Base-by-base conservation (phyloP, 768 basidiomycete genomes). In the Auriscalpium microsporum region DNA sequence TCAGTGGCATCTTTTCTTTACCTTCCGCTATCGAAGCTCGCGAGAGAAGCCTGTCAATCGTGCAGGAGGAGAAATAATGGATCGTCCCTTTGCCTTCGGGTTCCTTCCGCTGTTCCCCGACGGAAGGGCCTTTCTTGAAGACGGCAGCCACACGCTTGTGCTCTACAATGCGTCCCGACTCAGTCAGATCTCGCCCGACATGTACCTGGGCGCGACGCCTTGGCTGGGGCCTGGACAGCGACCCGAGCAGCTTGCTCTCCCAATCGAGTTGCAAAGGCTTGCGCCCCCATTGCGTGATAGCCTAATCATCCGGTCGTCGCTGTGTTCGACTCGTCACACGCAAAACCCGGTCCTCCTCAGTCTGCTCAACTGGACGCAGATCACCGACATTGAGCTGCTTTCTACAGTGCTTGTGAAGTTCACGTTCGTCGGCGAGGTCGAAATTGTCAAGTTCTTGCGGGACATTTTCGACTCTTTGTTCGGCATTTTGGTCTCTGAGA, bases 401-500 rank as follows among this genome's bases (percentile, higher is more conserved):
- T 75, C 83, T 4, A 79, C 82, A 0, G 81, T 90, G 11, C 79
- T 98, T 52, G 77, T 79, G 58, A 84, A 90, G 69, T 92, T 97
- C 68, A 86, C 87, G 3, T 97, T 94, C 66, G 93, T 94, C 16
- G 86, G 89, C 9, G 94, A 98, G 69, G 86, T 90, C 16, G 94
- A 98, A 71, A 92, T 94, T 37, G 88, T 94, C 68, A 94, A 94
- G 68, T 94, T 93, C 68, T 76, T 93, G 17, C 82, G 87, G 23
- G 84, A 91, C 64, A 90, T 94, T 59, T 93, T 98, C 65, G 92
- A 97, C 64, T 82, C 94, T 0, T 81, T 98, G 8, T 97, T 98
- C 67, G 86, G 83, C 14, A 92, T 97, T 58, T 77, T 98, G 49
- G 76, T 84, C 1, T 92, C 92, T 16, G 71, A 75, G 13, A 77